Percentiles rank a stretch among this genome's conserved stretches.
These are phyloP conservation scores for Ophiobolus disseminans DNA, from an alignment of 2,329 filamentous ascomycete genomes.

Conservation along the genomic window DNA sequence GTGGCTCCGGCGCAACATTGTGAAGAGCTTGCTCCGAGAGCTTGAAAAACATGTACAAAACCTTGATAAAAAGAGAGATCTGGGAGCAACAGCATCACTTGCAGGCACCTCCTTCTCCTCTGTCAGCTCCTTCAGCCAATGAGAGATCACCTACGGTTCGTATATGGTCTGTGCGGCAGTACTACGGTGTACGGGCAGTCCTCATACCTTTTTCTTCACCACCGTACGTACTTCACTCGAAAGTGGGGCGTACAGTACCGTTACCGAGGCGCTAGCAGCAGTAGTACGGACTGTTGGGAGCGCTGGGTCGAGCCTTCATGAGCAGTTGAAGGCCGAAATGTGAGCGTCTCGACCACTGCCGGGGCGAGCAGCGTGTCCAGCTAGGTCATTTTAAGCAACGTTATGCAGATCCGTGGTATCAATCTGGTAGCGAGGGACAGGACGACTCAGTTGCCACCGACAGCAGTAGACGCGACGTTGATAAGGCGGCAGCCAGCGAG, in stretches of 20 bases:
- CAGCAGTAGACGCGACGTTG: too few relatives aligned
- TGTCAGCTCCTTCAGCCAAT: neutral
- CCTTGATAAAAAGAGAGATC: neutral
- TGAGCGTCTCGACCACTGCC: too few relatives aligned
- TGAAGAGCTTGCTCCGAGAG: neutral
- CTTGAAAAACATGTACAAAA: neutral
- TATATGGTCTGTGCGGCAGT: neutral
- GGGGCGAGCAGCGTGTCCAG: too few relatives aligned
- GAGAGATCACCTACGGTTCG: neutral
- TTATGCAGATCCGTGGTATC: too few relatives aligned
- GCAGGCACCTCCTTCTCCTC: neutral
- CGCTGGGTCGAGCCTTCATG: too few relatives aligned
- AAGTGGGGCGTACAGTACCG: neutral
- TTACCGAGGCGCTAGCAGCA: neutral
- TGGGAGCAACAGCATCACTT: neutral
- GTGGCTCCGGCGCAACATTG: neutral
- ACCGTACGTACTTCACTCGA: neutral
- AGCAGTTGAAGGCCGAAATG: too few relatives aligned
- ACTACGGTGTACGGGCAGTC: neutral
- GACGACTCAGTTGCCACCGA: too few relatives aligned
- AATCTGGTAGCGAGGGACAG: too few relatives aligned
- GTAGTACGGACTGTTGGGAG: neutral
- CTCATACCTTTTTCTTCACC: neutral
- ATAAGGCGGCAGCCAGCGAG: too few relatives aligned
- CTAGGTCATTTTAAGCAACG: too few relatives aligned